These are phyloP conservation scores for Leptographium lundbergii DNA, from an alignment of 2,329 filamentous ascomycete genomes.

Conservation along the genomic window DNA sequence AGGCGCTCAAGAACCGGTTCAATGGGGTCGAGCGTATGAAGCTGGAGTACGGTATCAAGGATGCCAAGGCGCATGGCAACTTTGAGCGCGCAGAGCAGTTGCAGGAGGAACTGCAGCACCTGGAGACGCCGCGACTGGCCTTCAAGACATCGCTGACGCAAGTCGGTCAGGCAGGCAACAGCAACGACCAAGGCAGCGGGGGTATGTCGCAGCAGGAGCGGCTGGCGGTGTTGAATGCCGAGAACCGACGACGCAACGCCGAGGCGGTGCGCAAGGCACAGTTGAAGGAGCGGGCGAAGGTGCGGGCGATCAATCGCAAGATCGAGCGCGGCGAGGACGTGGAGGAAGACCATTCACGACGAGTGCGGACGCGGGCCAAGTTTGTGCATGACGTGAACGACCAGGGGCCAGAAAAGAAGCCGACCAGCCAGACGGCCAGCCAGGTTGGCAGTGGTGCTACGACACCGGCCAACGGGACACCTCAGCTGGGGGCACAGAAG, in stretches of 20 bases:
- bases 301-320: slow-evolving; percentile 46
- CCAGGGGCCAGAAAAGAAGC: slow-evolving; percentile 28
- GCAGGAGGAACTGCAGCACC: slow-evolving; percentile 47
- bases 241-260: slow-evolving; percentile 74
- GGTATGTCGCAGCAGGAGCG: slow-evolving; percentile 60
- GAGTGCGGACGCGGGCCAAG: slow-evolving; percentile 54
- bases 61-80: slow-evolving; percentile 53
- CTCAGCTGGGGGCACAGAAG: slow-evolving; percentile 30
- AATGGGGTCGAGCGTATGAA: slow-evolving; percentile 56
- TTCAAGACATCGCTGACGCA: slow-evolving; percentile 52
- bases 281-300: slow-evolving; percentile 60
- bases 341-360: slow-evolving; percentile 44
- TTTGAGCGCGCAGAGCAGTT: slow-evolving; percentile 40
- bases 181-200: slow-evolving; percentile 15
- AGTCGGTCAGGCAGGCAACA: slow-evolving; percentile 2
- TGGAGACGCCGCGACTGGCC: slow-evolving; percentile 60
- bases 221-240: slow-evolving; percentile 68
- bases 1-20: slow-evolving; percentile 52
- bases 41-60: slow-evolving; percentile 50
- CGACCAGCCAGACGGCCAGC: slow-evolving; percentile 29
- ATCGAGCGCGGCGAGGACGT: slow-evolving; percentile 51
- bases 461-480: slow-evolving; percentile 37
- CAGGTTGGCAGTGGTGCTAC: slow-evolving; percentile 27
- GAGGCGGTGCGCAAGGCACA: slow-evolving; percentile 87
- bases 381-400: slow-evolving; percentile 53